These are phyloP conservation scores for Croton setiger DNA, from an alignment of 441 rosid genomes.

Conservation along the genomic window DNA sequence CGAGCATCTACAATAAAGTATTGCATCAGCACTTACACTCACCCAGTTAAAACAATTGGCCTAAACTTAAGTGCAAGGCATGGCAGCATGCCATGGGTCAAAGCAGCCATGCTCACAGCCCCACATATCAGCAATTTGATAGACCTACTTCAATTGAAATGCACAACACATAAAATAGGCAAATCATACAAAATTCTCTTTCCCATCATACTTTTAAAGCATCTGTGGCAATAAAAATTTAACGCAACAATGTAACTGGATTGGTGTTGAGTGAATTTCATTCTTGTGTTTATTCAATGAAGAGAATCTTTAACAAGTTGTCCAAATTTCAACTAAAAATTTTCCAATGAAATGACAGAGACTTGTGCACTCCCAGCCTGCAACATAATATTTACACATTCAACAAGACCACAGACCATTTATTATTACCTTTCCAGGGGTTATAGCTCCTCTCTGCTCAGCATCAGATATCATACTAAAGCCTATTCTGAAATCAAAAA, in stretches of 20 bases:
- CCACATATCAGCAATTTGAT: not conserved
- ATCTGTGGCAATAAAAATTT: conserved; percentile 7
- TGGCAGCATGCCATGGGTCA: not conserved
- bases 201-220: not conserved
- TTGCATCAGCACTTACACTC: not conserved
- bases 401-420: conserved; percentile 10
- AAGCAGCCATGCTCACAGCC: not conserved
- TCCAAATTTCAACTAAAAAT: not conserved
- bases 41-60: not conserved
- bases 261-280: not conserved
- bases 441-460: conserved; percentile 74
- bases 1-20: not conserved
- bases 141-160: not conserved
- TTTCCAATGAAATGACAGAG: not conserved
- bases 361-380: not conserved
- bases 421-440: conserved; percentile 81
- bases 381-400: conserved; percentile 4
- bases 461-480: conserved; percentile 94
- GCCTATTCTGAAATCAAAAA: conserved; percentile 75
- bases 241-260: not conserved
- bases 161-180: not conserved
- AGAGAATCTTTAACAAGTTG: not conserved
- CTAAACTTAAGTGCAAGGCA: conserved; percentile 4
- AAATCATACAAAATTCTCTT: not conserved
- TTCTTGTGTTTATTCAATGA: not conserved